A percentile compares a stretch with the other conserved stretches of the same genome.
Evolutionary conservation across 2,329 filamentous ascomycete genomes (phyloP).

Genomic region (Colletotrichum orbiculare): DNA sequence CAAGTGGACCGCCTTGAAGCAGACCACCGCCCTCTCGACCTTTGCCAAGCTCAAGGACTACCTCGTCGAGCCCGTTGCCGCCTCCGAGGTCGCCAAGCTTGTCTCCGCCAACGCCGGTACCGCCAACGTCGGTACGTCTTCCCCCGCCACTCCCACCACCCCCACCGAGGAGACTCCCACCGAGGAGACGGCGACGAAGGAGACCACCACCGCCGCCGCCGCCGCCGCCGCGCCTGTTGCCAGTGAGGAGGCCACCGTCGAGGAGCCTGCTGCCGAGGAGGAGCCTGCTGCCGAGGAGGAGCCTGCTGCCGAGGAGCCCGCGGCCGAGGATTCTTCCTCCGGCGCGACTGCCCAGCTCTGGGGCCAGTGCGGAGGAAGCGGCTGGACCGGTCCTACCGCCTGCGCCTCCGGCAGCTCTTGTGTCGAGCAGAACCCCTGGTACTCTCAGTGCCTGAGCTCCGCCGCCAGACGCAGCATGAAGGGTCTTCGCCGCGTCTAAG

Average conservation of each 20-base stretch:
- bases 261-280: background rate
- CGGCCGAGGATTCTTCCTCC: background rate
- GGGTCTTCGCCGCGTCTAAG: conserved; percentile 5
- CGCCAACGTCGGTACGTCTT: conserved; percentile 38
- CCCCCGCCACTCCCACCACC: conserved; percentile 11
- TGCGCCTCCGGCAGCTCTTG: conserved; percentile 40
- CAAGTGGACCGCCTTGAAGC: conserved; percentile 39
- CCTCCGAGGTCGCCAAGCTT: conserved; percentile 40
- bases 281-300: background rate
- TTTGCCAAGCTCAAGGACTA: conserved; percentile 37
- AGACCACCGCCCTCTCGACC: conserved; percentile 36
- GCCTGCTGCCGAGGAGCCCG: background rate
- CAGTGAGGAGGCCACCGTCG: background rate
- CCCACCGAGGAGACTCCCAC: conserved; percentile 11
- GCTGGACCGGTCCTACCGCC: conserved; percentile 40
- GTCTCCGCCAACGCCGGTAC: conserved; percentile 41
- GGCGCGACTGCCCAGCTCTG: conserved; percentile 21
- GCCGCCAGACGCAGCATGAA: conserved; percentile 24
- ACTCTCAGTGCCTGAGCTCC: conserved; percentile 66
- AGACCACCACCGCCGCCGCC: conserved; percentile 4
- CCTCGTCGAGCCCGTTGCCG: conserved; percentile 42
- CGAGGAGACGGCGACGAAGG: background rate
- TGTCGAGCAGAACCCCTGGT: conserved; percentile 48
- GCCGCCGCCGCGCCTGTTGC: background rate
- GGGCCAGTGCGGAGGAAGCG: conserved; percentile 42